Evolutionary conservation across 1,139 yeast genomes (phyloP), one percentile per base, ranked within the genome.

Genomic region (Sugiyamaella neomexicana): DNA sequence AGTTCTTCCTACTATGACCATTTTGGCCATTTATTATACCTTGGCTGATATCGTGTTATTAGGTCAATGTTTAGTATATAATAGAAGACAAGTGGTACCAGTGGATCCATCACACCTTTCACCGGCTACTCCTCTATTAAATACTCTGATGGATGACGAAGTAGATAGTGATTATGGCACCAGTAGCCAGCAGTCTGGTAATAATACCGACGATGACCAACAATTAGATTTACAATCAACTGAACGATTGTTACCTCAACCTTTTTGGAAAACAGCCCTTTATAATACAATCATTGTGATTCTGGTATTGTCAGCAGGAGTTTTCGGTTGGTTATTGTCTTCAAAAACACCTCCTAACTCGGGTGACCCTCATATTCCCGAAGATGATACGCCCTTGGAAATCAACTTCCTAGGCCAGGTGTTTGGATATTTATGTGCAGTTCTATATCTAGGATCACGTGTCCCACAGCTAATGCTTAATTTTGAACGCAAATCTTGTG

Each of bases 351-450:
- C 66, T 3, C 61, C 62, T 12, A 34, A 13, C 6, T 53, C 41
- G 6, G 9, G 31, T 1, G 63, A 58, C 7, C 67, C 66, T 2
- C 60, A 64, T 34, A 70, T 68, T 20, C 73, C 74, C 27, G 75
- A 72, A 36, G 59, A 60, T 0, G 75, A 74, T 46, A 61, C 67
- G 2, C 52, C 60, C 13, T 60, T 62, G 53, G 80, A 79, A 39
- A 82, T 84, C 67, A 91, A 89, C 67, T 81, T 85, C 17, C 71
- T 86, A 62, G 97, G 96, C 1, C 98, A 91, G 72, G 72, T 81
- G 41, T 89, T 89, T 70, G 98, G 98, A 25, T 91, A 96, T 89
- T 73, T 89, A 53, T 89, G 97, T 73, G 97, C 98, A 1, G 71
- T 77, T 1, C 77, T 91, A 47, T 91, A 91, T 68, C 73, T 91